Conservation (phyloP, 192 early-diverging fungal species). For the Coemansia sp. region DNA sequence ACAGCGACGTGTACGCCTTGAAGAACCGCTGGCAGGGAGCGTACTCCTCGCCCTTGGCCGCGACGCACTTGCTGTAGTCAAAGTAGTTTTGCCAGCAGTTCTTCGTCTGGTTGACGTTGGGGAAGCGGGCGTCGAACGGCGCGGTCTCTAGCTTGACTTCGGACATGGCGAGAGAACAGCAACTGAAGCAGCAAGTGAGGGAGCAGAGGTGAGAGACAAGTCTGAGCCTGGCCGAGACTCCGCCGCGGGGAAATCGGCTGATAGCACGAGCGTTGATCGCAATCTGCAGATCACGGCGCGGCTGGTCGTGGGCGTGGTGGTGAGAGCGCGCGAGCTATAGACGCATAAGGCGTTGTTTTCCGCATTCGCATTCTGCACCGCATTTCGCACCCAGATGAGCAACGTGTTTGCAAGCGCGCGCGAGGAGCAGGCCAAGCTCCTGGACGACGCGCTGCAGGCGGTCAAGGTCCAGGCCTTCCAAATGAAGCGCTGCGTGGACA, state of each 20-base stretch:
- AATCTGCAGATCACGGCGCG: no score
- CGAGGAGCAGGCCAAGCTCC: slow-evolving; percentile 84
- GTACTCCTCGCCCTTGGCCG: slow-evolving; percentile 93
- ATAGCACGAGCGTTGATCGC: no score
- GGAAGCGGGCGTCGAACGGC: slow-evolving; percentile 68
- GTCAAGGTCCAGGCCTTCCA: slow-evolving; percentile 93
- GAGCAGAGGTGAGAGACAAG: not conserved
- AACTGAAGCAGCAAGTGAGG: no score
- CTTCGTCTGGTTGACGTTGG: slow-evolving; percentile 98
- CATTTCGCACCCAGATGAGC: slow-evolving; percentile 29
- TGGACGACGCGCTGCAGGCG: slow-evolving; percentile 86
- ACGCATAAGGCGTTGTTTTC: no score
- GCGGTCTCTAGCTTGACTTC: slow-evolving; percentile 38
- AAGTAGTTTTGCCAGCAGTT: slow-evolving; percentile 99
- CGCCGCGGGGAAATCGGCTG: no score
- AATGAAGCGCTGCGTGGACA: slow-evolving; percentile 89
- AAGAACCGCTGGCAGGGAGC: slow-evolving; percentile 89
- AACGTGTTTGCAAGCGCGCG: slow-evolving; percentile 31
- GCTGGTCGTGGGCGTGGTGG: no score
- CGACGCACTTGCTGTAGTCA: slow-evolving; percentile 88
- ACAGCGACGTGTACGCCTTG: slow-evolving; percentile 76
- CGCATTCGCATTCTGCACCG: not conserved
- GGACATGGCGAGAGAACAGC: slow-evolving; percentile 4
- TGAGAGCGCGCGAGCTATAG: no score
- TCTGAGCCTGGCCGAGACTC: no score